Evolutionary conservation across 345 rosid species (phyloP), one percentile per base, ranked within the genome.

Genomic region (Eutrema heterophyllum): DNA sequence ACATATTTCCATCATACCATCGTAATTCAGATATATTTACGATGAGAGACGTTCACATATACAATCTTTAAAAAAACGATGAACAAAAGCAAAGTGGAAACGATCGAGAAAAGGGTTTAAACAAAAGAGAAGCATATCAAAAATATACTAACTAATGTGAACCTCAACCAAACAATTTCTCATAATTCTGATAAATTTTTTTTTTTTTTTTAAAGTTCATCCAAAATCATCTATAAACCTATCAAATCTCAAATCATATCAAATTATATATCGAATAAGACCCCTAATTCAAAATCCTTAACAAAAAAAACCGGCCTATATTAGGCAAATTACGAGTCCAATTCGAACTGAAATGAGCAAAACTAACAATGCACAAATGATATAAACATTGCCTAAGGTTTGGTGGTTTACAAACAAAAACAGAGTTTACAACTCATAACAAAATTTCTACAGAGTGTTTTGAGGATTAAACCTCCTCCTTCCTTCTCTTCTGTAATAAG

Each of bases 391-490:
- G n/a, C 2, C 38, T 9, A 35, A 26, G 44, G 14, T 29, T 14
- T 48, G 39, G 67, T 48, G 62, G 64, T 44, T 54, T 57, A 67
- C 78, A 67, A 13, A 74, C 61, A 50, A 39, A 50, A 56, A 27
- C 32, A 71, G 15, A 45, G 72, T 56, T 73, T 64, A n/a, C 67
- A 67, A 50, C 56, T 67, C 55, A 32, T 15, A 50, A 33, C 73
- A 57, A 55, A 62, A 15, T 61, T 62, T 59, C 81, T 89, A 91
- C 80, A 75, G 81, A 0, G 98, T 94, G 72, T 88, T 86, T 77
- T 93, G 98, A 2, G 88, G 86, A 83, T 89, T 86, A 76, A 82
- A 60, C 87, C 97, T 89, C 74, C 92, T 86, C 75, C 94, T 83
- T 53, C 83, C 86, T 39, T 88, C 91, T 74, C 88, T 86, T 79